Evolutionary conservation across 176 grass and related monocot genomes (phyloP).

Genomic region (Tillandsia fasciculata): DNA sequence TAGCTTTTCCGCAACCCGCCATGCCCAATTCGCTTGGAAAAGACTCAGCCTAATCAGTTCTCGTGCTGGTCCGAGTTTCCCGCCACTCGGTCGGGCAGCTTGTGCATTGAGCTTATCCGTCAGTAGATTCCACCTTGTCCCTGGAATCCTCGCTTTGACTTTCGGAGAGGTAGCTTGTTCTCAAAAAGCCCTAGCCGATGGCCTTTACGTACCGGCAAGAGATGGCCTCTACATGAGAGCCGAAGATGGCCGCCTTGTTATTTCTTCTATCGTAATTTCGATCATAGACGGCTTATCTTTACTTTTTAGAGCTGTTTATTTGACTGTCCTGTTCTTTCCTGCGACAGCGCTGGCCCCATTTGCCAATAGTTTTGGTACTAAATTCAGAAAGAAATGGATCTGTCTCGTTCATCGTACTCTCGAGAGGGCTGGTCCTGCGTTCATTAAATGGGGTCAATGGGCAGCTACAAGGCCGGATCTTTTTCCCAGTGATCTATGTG

Average conservation of each 20-base stretch:
- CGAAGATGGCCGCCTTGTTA: constrained; percentile 35
- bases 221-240: constrained; percentile 42
- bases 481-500: constrained; percentile 85
- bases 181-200: constrained; percentile 48
- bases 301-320: constrained; percentile 52
- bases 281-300: constrained; percentile 59
- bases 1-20: constrained; percentile 35
- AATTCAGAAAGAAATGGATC: constrained; percentile 77
- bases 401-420: constrained; percentile 50
- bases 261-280: constrained; percentile 52
- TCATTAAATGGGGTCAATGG: constrained; percentile 99
- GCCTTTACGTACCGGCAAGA: constrained; percentile 21
- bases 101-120: constrained; percentile 57
- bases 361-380: constrained; percentile 45
- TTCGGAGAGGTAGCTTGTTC: constrained; percentile 44
- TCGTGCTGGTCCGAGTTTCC: constrained; percentile 22
- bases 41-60: constrained; percentile 30
- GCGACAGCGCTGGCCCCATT: constrained; percentile 59
- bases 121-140: constrained; percentile 61
- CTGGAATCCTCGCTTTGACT: constrained; percentile 47
- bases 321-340: constrained; percentile 66
- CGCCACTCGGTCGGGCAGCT: constrained; percentile 38
- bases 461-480: constrained; percentile 89
- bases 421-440: constrained; percentile 84
- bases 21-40: constrained; percentile 52